These are phyloP conservation scores for Apiospora saccharicola DNA, from an alignment of 2,329 filamentous ascomycete species.

Conservation along the genomic window DNA sequence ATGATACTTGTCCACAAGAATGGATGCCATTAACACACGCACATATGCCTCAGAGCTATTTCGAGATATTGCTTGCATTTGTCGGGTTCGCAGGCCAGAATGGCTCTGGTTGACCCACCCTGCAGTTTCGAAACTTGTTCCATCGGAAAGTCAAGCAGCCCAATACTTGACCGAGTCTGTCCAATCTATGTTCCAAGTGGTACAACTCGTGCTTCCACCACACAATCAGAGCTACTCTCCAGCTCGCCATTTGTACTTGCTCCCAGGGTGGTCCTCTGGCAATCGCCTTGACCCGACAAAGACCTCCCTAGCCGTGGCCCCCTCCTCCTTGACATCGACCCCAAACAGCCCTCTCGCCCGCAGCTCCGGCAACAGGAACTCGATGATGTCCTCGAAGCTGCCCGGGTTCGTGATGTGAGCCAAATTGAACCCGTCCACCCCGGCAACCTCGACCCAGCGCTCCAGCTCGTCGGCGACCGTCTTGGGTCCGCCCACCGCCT, in stretches of 20 bases:
- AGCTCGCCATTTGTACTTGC: constrained; percentile 35
- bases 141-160: no score
- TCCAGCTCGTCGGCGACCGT: constrained; percentile 38
- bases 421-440: constrained; percentile 38
- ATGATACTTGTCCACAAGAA: no score
- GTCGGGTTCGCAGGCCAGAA: no score
- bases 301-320: constrained; percentile 34
- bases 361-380: constrained; percentile 36
- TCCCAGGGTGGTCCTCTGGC: constrained; percentile 63
- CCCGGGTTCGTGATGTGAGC: constrained; percentile 36
- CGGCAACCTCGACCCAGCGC: constrained; percentile 34
- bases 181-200: no score
- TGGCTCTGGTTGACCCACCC: no score
- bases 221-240: constrained; percentile 31
- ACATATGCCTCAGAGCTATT: no score
- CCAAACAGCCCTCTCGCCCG: constrained; percentile 48
- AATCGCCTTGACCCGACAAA: constrained; percentile 51
- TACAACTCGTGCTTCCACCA: no score
- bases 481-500: constrained; percentile 35
- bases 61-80: no score
- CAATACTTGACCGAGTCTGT: no score
- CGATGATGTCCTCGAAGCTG: constrained; percentile 37
- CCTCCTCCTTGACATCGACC: constrained; percentile 28
- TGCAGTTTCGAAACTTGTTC: no score
- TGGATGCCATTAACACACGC: no score